Conservation (phyloP, 441 rosid species). For the Gossypium armourianum region DNA sequence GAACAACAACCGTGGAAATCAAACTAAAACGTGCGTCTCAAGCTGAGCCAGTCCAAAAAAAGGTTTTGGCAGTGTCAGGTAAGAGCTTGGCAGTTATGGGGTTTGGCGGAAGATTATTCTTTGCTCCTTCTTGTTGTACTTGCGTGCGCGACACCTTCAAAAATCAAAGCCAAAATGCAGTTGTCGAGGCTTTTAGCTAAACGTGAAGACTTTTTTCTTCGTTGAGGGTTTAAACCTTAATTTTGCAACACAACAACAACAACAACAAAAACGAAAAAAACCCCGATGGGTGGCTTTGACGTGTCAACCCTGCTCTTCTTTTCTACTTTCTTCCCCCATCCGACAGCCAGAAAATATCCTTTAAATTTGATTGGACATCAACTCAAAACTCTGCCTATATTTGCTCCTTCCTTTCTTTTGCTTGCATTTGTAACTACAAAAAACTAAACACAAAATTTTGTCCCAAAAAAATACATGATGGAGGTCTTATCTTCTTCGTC, state of each 20-base stretch:
- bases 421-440: neutral
- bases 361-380: slow-evolving; percentile 5
- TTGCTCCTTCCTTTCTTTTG: neutral
- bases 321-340: neutral
- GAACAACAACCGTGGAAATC: neutral
- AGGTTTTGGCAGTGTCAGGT: neutral
- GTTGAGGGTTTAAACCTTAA: neutral
- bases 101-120: neutral
- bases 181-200: neutral
- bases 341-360: neutral
- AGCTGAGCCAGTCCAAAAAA: neutral
- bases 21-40: neutral
- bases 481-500: slow-evolving; percentile 51
- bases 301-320: neutral
- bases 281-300: neutral
- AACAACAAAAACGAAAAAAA: too few relatives aligned
- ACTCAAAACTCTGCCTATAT: neutral
- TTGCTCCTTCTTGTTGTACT: slow-evolving; percentile 15
- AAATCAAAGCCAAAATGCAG: neutral
- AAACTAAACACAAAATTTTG: neutral
- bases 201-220: neutral
- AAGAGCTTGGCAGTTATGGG: neutral
- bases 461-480: slow-evolving; percentile 21
- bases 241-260: neutral
- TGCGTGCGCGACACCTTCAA: slow-evolving; percentile 30